Conservation (phyloP, 805 yeast genomes). For the Millerago galiae region DNA sequence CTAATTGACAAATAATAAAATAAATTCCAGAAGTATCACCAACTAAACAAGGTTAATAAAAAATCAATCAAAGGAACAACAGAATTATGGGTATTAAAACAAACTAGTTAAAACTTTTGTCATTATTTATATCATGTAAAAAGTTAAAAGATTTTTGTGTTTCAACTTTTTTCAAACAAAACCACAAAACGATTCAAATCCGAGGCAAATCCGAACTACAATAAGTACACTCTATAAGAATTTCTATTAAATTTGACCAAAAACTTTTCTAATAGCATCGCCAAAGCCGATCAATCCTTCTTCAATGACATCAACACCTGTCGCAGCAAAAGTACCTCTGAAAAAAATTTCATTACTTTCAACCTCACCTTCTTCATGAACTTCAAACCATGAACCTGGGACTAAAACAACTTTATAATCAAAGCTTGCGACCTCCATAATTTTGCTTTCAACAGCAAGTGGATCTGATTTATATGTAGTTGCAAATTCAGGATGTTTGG, state of each 20-base stretch:
- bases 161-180: too few species aligned
- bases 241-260: not conserved
- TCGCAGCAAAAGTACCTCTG: constrained; percentile 1
- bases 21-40: constrained; percentile 9
- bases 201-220: not conserved
- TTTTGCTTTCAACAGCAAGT: constrained; percentile 43
- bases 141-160: too few species aligned
- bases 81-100: not conserved
- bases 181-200: too few species aligned
- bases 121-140: too few species aligned
- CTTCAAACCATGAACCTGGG: constrained; percentile 2
- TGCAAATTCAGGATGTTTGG: constrained; percentile 70
- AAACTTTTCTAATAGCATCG: not conserved
- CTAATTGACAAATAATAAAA: constrained; percentile 1
- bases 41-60: constrained; percentile 1
- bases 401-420: constrained; percentile 1
- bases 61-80: not conserved
- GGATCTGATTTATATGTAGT: constrained; percentile 53
- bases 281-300: not conserved
- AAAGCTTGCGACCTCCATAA: not conserved
- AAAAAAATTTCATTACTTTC: not conserved
- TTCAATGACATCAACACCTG: not conserved
- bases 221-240: not conserved
- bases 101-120: constrained; percentile 1
- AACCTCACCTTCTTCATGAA: not conserved